phyloP scores from a whole-genome alignment of 169 alveolate genomes.

The Plasmodium malariae region DNA sequence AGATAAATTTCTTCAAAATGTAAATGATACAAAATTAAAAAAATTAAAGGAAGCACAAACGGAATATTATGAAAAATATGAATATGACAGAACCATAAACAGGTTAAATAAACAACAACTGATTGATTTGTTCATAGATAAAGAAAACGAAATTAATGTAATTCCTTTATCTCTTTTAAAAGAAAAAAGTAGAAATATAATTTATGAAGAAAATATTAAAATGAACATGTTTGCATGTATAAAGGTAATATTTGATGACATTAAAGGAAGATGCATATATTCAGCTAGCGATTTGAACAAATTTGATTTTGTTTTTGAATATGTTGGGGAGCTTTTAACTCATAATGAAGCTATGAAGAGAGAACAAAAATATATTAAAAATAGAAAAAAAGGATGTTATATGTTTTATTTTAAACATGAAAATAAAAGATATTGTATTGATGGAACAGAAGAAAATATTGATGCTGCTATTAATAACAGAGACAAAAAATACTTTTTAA shows the following conservation, averaged over 20 bases:
- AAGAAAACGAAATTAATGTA: constrained; percentile 39
- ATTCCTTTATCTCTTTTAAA: constrained; percentile 48
- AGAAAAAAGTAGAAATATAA: constrained; percentile 57
- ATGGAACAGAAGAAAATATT: constrained; percentile 90
- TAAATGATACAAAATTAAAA: constrained; percentile 42
- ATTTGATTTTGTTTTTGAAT: constrained; percentile 89
- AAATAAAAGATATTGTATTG: constrained; percentile 87
- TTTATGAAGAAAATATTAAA: constrained; percentile 67
- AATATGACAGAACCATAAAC: constrained; percentile 41
- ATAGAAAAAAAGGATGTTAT: constrained; percentile 82
- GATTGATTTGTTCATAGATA: constrained; percentile 46
- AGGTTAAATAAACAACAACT: constrained; percentile 42
- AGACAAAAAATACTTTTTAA: constrained; percentile 35
- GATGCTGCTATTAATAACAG: constrained; percentile 83
- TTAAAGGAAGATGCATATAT: constrained; percentile 90
- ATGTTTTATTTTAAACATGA: constrained; percentile 90
- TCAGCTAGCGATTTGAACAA: constrained; percentile 89
- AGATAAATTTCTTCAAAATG: constrained; percentile 55
- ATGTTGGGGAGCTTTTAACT: constrained; percentile 89
- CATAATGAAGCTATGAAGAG: constrained; percentile 87
- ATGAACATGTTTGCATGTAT: constrained; percentile 74
- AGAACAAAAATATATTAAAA: constrained; percentile 81
- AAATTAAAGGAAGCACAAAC: constrained; percentile 24
- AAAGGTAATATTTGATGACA: constrained; percentile 47
- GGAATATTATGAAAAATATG: constrained; percentile 42